Base-by-base conservation (phyloP, 768 basidiomycete genomes). In the Suillus sp. region DNA sequence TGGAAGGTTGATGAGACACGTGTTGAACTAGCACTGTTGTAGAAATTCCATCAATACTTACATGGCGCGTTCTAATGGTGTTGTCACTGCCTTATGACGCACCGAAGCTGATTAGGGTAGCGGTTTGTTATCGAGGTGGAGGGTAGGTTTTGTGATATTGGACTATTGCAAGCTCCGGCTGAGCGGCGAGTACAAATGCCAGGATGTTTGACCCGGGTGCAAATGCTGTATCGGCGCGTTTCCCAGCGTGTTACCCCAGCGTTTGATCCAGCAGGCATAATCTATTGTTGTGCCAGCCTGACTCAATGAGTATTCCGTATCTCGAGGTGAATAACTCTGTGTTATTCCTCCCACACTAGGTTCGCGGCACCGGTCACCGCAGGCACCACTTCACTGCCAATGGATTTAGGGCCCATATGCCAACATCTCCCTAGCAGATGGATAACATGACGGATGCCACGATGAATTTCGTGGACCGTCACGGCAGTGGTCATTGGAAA, bases 1-100 rank as follows among this genome's bases (percentile, higher is more conserved):
- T 58, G 60, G 62, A 58, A 67, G 60, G 45, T 48, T 37, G 64
- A 64, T 61, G 65, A 35, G 43, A 62, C 74, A 75, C 73, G 70
- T 69, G 72, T 69, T 64, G 40, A 30, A 57, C 56, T 57, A 57
- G 25, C 9, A 38, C 56, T 56, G 35, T 25, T 56, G 22, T 22
- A 37, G 35, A n/a, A 37, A 57, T 57, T 38, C 56, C 55, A 57
- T 57, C 37, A 57, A 37, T 40, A 35, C 22, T 56, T 56, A n/a
- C 40, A 40, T 20, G 38, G 38, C 56, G 56, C 38, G 27, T 57
- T 57, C 38, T 40, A 40, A 40, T 40, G 37, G 56, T 40, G 37
- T 57, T 27, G 37, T 56, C 56, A 57, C 56, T 57, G 56, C 56
- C 56, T 57, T 57, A 20, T 56, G 37, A 56, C 18, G 56, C 56